These are phyloP conservation scores for Fonsecaea multimorphosa DNA, from an alignment of 2,329 filamentous ascomycete genomes.

Conservation along the genomic window DNA sequence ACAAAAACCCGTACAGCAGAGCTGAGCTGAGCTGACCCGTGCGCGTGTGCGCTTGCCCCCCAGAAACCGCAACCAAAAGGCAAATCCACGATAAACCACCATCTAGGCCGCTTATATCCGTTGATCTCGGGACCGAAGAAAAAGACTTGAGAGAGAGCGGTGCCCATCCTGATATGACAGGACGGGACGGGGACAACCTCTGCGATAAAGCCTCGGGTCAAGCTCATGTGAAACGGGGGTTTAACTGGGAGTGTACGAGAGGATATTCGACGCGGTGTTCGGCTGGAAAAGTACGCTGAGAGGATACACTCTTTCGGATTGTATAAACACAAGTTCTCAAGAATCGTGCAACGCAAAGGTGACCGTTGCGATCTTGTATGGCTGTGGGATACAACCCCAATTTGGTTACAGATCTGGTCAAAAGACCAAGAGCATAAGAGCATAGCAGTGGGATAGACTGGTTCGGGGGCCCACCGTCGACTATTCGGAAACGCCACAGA, in stretches of 20 bases:
- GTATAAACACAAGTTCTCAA: neutral
- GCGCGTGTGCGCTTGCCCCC: no score
- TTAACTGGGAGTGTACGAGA: neutral
- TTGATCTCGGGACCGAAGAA: constrained; percentile 75
- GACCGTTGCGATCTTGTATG: neutral
- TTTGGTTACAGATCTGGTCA: neutral
- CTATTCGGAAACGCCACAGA: neutral
- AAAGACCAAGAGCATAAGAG: neutral
- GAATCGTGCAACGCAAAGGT: neutral
- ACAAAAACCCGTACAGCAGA: constrained; percentile 7
- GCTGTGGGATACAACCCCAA: neutral
- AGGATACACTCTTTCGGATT: neutral
- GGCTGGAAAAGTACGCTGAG: neutral
- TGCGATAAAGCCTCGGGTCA: neutral
- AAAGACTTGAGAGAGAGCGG: constrained; percentile 57
- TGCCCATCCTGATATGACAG: neutral
- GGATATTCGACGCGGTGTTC: neutral
- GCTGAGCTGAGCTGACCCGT: no score
- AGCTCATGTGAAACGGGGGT: neutral
- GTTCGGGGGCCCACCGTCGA: neutral
- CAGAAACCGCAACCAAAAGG: constrained; percentile 60
- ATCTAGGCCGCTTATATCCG: constrained; percentile 77
- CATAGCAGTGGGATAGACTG: neutral
- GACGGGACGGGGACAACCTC: no score
- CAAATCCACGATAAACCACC: constrained; percentile 87